Evolutionary conservation across 306 rosid species (phyloP).

Genomic region (Corylus avellana): DNA sequence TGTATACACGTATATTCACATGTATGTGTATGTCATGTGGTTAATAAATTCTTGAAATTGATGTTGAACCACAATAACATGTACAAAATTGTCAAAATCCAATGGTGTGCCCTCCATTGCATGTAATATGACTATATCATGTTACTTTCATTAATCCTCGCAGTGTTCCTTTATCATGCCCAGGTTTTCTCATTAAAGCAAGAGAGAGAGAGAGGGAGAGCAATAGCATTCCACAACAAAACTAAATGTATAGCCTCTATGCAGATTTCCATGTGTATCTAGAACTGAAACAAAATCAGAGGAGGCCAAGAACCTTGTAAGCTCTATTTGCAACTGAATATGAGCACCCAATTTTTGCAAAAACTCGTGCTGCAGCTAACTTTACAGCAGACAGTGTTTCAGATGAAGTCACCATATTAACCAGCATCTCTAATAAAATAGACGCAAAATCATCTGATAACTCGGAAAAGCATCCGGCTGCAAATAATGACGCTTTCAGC

Average conservation of each 20-base stretch:
- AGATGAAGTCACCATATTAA: conserved; percentile 52
- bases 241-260: background rate
- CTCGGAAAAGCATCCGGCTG: conserved; percentile 83
- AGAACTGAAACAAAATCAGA: conserved; percentile 12
- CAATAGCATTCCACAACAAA: background rate
- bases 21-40: background rate
- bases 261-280: background rate
- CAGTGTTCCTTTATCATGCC: background rate
- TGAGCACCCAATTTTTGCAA: conserved; percentile 64
- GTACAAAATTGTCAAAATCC: background rate
- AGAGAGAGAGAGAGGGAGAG: too few relatives aligned
- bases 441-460: conserved; percentile 75
- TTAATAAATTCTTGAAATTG: background rate
- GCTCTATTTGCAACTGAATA: conserved; percentile 58
- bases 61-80: background rate
- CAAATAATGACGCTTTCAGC: conserved; percentile 77
- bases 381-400: conserved; percentile 42
- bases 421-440: conserved; percentile 63
- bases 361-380: conserved; percentile 57
- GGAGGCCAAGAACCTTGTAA: conserved; percentile 55
- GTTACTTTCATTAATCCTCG: background rate
- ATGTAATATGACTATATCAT: background rate
- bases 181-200: background rate
- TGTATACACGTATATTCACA: too few relatives aligned
- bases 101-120: background rate